Evolutionary conservation across 2,329 filamentous ascomycete species (phyloP).

Genomic region (Chalaropsis thielavioides): DNA sequence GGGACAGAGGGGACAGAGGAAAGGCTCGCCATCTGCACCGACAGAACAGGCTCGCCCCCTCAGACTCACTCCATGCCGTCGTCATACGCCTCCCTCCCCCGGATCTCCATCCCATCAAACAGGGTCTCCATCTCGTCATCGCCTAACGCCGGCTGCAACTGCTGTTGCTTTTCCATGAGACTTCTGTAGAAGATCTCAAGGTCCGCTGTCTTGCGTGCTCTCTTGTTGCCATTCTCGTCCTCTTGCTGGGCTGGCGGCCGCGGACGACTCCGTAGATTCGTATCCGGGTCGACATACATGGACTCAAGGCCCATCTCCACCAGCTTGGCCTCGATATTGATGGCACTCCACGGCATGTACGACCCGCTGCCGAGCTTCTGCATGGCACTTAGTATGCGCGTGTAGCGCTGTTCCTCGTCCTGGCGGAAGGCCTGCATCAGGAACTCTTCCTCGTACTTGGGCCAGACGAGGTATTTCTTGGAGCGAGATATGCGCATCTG

Average conservation of each 20-base stretch:
- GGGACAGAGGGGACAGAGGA: neutral
- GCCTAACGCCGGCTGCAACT: neutral
- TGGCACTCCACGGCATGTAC: constrained; percentile 35
- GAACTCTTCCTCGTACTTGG: constrained; percentile 32
- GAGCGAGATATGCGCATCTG: constrained; percentile 43
- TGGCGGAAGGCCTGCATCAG: constrained; percentile 29
- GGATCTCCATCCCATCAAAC: neutral
- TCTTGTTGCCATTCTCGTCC: neutral
- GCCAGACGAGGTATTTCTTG: constrained; percentile 37
- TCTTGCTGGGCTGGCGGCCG: constrained; percentile 22
- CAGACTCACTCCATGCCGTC: neutral
- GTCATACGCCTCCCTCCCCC: neutral
- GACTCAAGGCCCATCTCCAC: constrained; percentile 35
- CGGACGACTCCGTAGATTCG: neutral
- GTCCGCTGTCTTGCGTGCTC: neutral
- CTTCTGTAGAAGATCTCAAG: neutral
- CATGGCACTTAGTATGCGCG: constrained; percentile 31
- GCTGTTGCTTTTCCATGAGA: neutral
- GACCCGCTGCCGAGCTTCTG: constrained; percentile 36
- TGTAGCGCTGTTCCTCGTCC: constrained; percentile 32
- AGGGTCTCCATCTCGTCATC: neutral
- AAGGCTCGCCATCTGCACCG: too few relatives aligned
- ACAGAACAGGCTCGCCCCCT: neutral
- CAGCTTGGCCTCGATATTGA: constrained; percentile 36
- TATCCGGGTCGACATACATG: constrained; percentile 20